Evolutionary conservation across 495 filamentous ascomycete genomes (phyloP).

Genomic region (Trichoderma asperelloides): DNA sequence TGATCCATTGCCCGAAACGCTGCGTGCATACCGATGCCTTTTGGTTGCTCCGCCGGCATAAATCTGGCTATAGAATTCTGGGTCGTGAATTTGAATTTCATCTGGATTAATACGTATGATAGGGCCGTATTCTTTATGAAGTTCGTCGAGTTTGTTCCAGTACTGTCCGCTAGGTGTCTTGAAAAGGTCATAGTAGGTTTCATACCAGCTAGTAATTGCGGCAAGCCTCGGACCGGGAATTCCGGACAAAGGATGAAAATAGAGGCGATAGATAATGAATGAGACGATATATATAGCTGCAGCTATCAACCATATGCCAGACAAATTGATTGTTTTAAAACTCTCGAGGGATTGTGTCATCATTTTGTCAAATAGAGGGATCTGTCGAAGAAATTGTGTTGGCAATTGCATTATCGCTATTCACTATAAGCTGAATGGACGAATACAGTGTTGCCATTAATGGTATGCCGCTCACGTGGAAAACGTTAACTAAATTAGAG

Average conservation of each 20-base stretch:
- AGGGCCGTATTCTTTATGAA: conserved; percentile 37
- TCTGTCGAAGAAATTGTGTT: no score
- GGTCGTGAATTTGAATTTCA: background rate
- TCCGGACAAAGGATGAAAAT: conserved; percentile 36
- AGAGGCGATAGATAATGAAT: conserved; percentile 29
- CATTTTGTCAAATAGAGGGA: no score
- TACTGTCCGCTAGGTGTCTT: conserved; percentile 25
- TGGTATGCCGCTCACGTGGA: no score
- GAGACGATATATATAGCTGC: background rate
- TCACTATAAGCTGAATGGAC: no score
- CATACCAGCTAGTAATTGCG: conserved; percentile 32
- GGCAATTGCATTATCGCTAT: no score
- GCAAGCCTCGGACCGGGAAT: conserved; percentile 41
- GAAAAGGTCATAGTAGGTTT: conserved; percentile 37
- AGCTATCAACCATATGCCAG: no score
- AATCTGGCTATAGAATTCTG: background rate
- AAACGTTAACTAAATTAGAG: no score
- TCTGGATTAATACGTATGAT: background rate
- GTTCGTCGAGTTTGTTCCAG: conserved; percentile 27
- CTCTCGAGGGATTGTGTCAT: no score
- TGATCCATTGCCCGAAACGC: no score
- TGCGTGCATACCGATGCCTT: no score
- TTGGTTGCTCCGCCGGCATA: background rate
- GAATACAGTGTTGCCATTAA: no score
- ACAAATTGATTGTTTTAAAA: no score